These are phyloP conservation scores for Pseudocercospora vitis DNA, from an alignment of 2,329 filamentous ascomycete species.

Conservation along the genomic window DNA sequence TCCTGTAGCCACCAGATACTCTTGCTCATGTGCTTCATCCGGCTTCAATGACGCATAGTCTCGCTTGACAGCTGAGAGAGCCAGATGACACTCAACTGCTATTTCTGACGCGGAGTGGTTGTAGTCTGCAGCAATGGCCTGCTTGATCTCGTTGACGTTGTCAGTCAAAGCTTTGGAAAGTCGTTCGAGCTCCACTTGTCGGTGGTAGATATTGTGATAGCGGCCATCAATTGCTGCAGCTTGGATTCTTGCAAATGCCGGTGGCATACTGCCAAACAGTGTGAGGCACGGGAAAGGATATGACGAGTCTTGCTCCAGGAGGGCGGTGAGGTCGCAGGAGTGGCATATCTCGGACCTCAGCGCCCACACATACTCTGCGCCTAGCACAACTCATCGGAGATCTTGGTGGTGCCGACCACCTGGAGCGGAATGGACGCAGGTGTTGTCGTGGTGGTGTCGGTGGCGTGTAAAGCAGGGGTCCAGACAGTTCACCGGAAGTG, in stretches of 20 bases:
- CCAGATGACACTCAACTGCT: slow-evolving; percentile 45
- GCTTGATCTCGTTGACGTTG: slow-evolving; percentile 40
- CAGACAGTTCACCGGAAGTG: background rate
- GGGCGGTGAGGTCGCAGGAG: background rate
- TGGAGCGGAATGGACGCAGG: background rate
- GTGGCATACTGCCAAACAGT: slow-evolving; percentile 31
- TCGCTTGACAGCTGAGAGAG: slow-evolving; percentile 43
- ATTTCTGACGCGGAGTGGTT: slow-evolving; percentile 41
- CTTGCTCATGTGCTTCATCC: slow-evolving; percentile 41
- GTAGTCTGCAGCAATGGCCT: slow-evolving; percentile 46
- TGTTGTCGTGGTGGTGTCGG: too few species aligned
- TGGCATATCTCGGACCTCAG: background rate
- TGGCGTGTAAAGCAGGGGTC: background rate
- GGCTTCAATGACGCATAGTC: slow-evolving; percentile 45
- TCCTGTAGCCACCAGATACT: slow-evolving; percentile 46
- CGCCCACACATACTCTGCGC: background rate
- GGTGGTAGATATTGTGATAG: slow-evolving; percentile 48
- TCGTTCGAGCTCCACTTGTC: slow-evolving; percentile 48
- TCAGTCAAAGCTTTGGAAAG: slow-evolving; percentile 44
- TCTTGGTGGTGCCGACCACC: background rate
- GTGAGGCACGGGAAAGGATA: too few species aligned
- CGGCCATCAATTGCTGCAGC: slow-evolving; percentile 49
- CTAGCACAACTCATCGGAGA: background rate
- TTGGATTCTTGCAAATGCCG: slow-evolving; percentile 38
- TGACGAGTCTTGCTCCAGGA: too few species aligned